phyloP scores from a whole-genome alignment of 1,139 yeast species.

The Lodderomyces jiufengensis region DNA sequence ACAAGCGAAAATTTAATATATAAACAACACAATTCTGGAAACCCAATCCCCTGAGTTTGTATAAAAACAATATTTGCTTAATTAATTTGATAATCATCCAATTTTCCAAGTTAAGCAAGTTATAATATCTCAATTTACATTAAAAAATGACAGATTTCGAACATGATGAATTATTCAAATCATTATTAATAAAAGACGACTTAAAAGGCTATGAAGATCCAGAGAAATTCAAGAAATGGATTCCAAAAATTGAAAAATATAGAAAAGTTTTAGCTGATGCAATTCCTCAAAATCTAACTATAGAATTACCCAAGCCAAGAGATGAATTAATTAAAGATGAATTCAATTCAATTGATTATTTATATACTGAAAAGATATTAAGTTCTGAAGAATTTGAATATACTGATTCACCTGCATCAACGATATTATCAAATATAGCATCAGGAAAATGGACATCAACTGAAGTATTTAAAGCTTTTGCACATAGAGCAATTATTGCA shows the following conservation, averaged over 20 bases:
- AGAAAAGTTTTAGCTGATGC: constrained; percentile 38
- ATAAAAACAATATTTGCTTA: too few species aligned
- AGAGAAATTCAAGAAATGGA: constrained; percentile 31
- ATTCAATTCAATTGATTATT: constrained; percentile 44
- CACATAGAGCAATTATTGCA: constrained; percentile 46
- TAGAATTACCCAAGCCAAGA: constrained; percentile 40
- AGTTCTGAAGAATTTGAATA: constrained; percentile 42
- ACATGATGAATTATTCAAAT: constrained; percentile 5
- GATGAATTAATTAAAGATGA: constrained; percentile 35
- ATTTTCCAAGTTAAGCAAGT: too few species aligned
- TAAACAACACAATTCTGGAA: too few species aligned
- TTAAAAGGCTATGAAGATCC: constrained; percentile 30
- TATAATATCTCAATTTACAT: too few species aligned
- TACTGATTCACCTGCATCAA: constrained; percentile 42
- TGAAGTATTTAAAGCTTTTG: constrained; percentile 47
- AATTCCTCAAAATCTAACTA: constrained; percentile 38
- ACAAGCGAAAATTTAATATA: too few species aligned
- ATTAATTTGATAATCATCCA: too few species aligned
- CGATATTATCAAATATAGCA: constrained; percentile 35
- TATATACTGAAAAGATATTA: constrained; percentile 40
- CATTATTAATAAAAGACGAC: constrained; percentile 17
- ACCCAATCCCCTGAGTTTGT: too few species aligned
- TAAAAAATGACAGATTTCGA: neutral
- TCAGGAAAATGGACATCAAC: constrained; percentile 35
- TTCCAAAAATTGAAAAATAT: constrained; percentile 51